phyloP scores from a whole-genome alignment of 2,329 filamentous ascomycete genomes.

The Trichoderma citrinoviride region DNA sequence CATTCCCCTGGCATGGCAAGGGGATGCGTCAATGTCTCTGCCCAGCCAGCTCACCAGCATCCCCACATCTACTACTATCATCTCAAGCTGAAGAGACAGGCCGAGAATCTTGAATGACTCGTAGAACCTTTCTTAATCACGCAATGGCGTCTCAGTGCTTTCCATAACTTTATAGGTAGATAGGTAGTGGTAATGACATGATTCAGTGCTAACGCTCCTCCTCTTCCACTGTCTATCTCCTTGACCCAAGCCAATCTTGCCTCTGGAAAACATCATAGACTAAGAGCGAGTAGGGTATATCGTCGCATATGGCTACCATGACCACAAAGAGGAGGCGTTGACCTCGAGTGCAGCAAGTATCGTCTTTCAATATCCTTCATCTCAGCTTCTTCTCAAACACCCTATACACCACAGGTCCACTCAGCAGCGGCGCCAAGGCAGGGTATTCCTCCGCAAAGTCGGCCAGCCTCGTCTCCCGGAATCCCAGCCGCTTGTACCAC shows the following conservation, averaged over 20 bases:
- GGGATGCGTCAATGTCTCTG: not conserved
- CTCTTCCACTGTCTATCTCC: not conserved
- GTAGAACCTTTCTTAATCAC: not conserved
- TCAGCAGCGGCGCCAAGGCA: constrained; percentile 27
- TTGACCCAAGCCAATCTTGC: no score
- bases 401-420: constrained; percentile 31
- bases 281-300: no score
- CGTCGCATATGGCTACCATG: no score
- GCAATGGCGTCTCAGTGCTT: not conserved
- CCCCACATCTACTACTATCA: not conserved
- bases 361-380: not conserved
- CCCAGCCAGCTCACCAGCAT: not conserved
- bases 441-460: constrained; percentile 33
- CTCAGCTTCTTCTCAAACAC: constrained; percentile 31
- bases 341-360: no score
- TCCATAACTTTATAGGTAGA: not conserved
- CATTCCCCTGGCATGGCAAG: not conserved
- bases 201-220: not conserved
- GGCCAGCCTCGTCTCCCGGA: constrained; percentile 29
- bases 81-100: not conserved
- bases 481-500: constrained; percentile 34
- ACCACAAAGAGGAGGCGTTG: no score
- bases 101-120: not conserved
- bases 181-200: not conserved
- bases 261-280: no score